phyloP scores from a whole-genome alignment of 2,329 filamentous ascomycete genomes.

The Stachybotrys echinatus region DNA sequence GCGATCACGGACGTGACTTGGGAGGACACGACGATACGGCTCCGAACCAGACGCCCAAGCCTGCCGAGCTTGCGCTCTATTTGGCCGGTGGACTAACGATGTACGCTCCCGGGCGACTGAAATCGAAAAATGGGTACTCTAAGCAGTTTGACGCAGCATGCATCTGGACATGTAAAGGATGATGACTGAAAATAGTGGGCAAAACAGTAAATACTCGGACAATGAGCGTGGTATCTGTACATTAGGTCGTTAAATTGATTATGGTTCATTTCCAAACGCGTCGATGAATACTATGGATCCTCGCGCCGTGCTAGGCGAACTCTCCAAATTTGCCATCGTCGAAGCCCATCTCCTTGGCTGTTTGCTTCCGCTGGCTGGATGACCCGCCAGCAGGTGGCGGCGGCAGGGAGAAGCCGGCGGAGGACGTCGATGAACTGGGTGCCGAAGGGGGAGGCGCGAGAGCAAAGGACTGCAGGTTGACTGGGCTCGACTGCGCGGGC shows the following conservation, averaged over 20 bases:
- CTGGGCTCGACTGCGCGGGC: slow-evolving; percentile 13
- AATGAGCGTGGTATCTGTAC: too few relatives aligned
- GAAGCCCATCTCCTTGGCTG: slow-evolving; percentile 66
- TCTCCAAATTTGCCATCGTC: slow-evolving; percentile 88
- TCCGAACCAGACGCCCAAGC: background rate
- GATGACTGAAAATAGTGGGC: background rate
- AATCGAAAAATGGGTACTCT: too few relatives aligned
- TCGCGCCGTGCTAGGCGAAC: slow-evolving; percentile 47
- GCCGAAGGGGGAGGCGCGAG: slow-evolving; percentile 64
- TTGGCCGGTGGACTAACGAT: slow-evolving; percentile 2
- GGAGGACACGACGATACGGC: background rate
- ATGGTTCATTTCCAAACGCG: too few relatives aligned
- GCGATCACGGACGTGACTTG: slow-evolving; percentile 1
- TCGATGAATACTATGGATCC: background rate
- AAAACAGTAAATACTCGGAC: background rate
- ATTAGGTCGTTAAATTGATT: too few relatives aligned
- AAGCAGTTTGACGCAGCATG: background rate
- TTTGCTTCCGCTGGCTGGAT: slow-evolving; percentile 42
- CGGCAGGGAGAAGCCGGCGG: slow-evolving; percentile 50
- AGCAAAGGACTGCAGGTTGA: slow-evolving; percentile 55
- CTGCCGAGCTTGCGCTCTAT: slow-evolving; percentile 3
- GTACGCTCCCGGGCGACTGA: too few relatives aligned
- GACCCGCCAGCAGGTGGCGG: slow-evolving; percentile 49
- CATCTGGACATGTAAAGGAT: background rate
- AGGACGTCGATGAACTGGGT: slow-evolving; percentile 16